Evolutionary conservation across 2,329 filamentous ascomycete genomes (phyloP), one percentile per base, ranked within the genome.

Genomic region (Cladophialophora exuberans): DNA sequence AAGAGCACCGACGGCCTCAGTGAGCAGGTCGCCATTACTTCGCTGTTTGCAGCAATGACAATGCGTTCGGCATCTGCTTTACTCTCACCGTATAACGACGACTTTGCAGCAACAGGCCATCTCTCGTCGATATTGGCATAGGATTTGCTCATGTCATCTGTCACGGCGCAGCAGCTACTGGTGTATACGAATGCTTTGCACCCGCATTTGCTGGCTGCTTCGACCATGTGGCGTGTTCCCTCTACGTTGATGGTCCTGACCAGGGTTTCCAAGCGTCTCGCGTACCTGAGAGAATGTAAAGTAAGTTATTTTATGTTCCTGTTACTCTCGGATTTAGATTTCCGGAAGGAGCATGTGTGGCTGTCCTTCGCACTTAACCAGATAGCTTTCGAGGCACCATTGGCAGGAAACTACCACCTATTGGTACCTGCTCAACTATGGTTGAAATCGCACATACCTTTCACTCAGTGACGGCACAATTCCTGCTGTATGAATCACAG

Each of bases 181-280:
- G 82, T 84, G 62, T 80, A 83, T 42, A 85, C 73, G 39, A 85
- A 75, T 1, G 72, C 76, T 47, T 70, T 73, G 35, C 76, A 79
- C 1, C 75, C 76, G 38, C 62, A 69, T 23, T 68, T 64, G 58
- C 71, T 70, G 1, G 77, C 72, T 3, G 75, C 76, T 2, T 75
- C 67, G 5, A 85, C 63, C 46, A 83, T 72, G 63, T 82, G 79
- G 41, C 69, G 68, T 3, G 82, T 83, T 5, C 82, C 82, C 20
- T 77, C 72, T 35, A 82, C 75, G 65, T 84, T 85, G 56, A 81
- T 69, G 17, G 67, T 69, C 61, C 76, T 79, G 22, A 81, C 74
- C 17, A 68, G 66, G n/a, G 48, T 61, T 56, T 73, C 67, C 25
- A 72, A 49, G 39, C 64, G 64, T 48, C 73, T 65, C 15, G 63